A percentile compares a stretch with the other conserved stretches of the same genome.
Evolutionary conservation across 2,329 filamentous ascomycete genomes (phyloP).

Genomic region (Huntiella abstrusa): DNA sequence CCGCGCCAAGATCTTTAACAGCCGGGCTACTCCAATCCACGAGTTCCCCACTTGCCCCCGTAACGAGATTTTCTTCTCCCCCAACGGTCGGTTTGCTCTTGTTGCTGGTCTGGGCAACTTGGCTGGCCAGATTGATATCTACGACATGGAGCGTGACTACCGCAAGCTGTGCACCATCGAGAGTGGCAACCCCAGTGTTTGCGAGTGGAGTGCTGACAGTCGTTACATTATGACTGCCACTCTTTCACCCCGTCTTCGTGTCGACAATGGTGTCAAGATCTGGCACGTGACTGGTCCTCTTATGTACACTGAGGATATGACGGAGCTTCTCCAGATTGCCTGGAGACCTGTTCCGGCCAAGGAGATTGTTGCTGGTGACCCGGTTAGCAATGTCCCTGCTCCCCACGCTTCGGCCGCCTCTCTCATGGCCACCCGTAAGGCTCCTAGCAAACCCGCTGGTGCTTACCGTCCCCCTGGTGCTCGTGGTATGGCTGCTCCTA

Average conservation of each 20-base stretch:
- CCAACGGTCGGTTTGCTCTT: slow-evolving; percentile 77
- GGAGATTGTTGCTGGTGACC: slow-evolving; percentile 44
- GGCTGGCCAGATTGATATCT: slow-evolving; percentile 93
- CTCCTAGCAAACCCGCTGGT: slow-evolving; percentile 89
- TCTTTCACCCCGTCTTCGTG: slow-evolving; percentile 80
- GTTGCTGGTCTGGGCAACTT: slow-evolving; percentile 95
- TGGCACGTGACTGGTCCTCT: slow-evolving; percentile 80
- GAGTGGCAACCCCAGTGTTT: slow-evolving; percentile 87
- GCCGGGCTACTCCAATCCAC: slow-evolving; percentile 63
- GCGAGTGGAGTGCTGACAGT: slow-evolving; percentile 93
- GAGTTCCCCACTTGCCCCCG: slow-evolving; percentile 73
- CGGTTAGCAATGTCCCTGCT: slow-evolving; percentile 52
- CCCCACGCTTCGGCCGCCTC: slow-evolving; percentile 69
- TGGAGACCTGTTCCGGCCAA: slow-evolving; percentile 63
- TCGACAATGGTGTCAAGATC: slow-evolving; percentile 89
- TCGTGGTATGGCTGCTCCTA: slow-evolving; percentile 67
- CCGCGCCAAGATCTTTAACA: slow-evolving; percentile 95
- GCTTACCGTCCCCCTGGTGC: slow-evolving; percentile 92
- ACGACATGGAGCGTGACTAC: slow-evolving; percentile 81
- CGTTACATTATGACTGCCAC: slow-evolving; percentile 95
- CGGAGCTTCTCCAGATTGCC: slow-evolving; percentile 74
- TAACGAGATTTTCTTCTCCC: slow-evolving; percentile 91
- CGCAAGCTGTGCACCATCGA: slow-evolving; percentile 85
- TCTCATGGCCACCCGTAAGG: slow-evolving; percentile 75
- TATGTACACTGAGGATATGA: slow-evolving; percentile 92